A percentile compares a stretch with the other conserved stretches of the same genome.
Evolutionary conservation across 2,329 filamentous ascomycete genomes (phyloP).

Genomic region (Mollisiaceae sp.): DNA sequence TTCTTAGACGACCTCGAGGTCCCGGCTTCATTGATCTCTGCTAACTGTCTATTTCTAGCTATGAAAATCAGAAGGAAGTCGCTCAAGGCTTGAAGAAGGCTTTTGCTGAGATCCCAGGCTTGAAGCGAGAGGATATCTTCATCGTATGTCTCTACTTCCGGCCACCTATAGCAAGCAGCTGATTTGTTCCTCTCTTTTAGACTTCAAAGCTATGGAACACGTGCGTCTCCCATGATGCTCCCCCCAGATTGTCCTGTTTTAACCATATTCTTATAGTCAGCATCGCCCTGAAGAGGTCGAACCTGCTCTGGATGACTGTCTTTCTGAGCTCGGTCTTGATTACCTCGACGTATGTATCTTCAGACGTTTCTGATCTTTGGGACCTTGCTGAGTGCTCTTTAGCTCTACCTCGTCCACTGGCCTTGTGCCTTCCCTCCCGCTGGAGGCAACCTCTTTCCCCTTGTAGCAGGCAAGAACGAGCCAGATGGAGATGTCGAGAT

Average conservation of each 20-base stretch:
- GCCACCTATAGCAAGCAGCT: neutral
- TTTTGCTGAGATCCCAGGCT: conserved; percentile 4
- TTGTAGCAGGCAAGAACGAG: neutral
- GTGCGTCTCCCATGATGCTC: neutral
- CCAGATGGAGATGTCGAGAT: neutral
- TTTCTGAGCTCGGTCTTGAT: neutral
- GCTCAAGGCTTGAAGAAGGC: conserved; percentile 2
- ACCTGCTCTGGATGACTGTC: neutral
- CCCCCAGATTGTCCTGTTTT: too few species aligned
- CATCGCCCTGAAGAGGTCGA: conserved; percentile 1
- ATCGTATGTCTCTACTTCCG: neutral
- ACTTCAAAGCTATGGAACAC: conserved; percentile 10
- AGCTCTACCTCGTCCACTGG: conserved; percentile 11
- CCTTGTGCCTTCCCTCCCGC: neutral
- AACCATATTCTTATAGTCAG: neutral
- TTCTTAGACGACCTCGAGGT: neutral
- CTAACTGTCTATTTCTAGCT: neutral
- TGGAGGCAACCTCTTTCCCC: neutral
- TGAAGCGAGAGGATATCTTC: conserved; percentile 10
- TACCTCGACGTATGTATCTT: neutral
- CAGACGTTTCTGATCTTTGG: neutral
- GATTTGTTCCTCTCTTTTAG: neutral
- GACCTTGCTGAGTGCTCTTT: neutral
- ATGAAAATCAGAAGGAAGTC: conserved; percentile 10
- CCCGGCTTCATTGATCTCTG: neutral